phyloP scores from a whole-genome alignment of 1,284 basidiomycete species.

The Pseudozyma sp. region DNA sequence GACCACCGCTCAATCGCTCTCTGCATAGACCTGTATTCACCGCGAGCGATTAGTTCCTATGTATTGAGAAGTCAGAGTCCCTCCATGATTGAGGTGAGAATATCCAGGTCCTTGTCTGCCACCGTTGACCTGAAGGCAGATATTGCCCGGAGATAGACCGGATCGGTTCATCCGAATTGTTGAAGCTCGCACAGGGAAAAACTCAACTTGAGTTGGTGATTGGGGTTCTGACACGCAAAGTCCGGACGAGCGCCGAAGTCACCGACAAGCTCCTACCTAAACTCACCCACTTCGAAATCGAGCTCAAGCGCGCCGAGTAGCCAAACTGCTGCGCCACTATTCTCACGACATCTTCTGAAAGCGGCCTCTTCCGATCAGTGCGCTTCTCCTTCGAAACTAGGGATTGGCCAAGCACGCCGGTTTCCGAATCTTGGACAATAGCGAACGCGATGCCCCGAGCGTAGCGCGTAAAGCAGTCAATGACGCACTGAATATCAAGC shows the following conservation, averaged over 20 bases:
- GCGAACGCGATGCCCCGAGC: too few species aligned
- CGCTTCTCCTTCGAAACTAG: too few species aligned
- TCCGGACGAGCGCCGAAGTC: not conserved
- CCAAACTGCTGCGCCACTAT: too few species aligned
- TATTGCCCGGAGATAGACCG: not conserved
- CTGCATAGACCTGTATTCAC: not conserved
- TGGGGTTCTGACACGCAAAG: not conserved
- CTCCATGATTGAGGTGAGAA: not conserved
- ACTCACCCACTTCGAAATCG: too few species aligned
- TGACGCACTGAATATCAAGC: too few species aligned
- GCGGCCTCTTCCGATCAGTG: too few species aligned
- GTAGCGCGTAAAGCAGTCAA: too few species aligned
- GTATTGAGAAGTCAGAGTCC: not conserved
- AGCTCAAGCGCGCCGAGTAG: too few species aligned
- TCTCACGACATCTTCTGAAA: too few species aligned
- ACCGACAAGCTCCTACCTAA: too few species aligned
- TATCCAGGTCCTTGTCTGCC: not conserved
- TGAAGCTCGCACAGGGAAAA: not conserved
- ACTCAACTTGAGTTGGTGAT: not conserved
- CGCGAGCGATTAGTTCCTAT: not conserved
- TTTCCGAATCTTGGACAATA: too few species aligned
- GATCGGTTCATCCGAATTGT: slow-evolving; percentile 1
- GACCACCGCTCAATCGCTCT: not conserved
- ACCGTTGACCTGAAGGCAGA: not conserved
- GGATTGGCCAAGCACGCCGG: too few species aligned